A percentile compares a stretch with the other conserved stretches of the same genome.
Evolutionary conservation across 257 asterid genomes (phyloP).

Genomic region (Solanum tarapatanum): DNA sequence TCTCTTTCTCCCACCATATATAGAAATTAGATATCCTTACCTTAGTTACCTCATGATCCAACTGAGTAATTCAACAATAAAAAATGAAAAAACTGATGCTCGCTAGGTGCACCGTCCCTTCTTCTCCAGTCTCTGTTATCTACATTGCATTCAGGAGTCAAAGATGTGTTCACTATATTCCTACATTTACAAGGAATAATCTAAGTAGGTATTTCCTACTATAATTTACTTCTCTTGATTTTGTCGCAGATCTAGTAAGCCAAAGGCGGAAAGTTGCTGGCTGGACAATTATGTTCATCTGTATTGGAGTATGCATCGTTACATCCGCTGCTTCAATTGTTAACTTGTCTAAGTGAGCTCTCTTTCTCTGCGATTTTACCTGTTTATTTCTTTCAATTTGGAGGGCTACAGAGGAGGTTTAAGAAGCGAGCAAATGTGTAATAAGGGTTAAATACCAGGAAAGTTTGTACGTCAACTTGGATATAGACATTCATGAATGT

Average conservation of each 20-base stretch:
- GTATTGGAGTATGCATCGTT: slow-evolving; percentile 64
- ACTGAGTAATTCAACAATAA: background rate
- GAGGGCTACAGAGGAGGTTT: background rate
- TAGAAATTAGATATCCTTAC: background rate
- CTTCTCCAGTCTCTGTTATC: background rate
- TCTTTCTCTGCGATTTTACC: background rate
- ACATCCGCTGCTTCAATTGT: slow-evolving; percentile 70
- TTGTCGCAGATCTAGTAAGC: slow-evolving; percentile 28
- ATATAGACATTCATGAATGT: background rate
- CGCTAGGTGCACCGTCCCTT: background rate
- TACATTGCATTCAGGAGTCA: background rate
- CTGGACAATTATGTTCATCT: slow-evolving; percentile 64
- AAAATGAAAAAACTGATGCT: background rate
- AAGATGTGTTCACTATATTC: background rate
- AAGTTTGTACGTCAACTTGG: background rate
- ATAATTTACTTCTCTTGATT: background rate
- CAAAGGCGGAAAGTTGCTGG: slow-evolving; percentile 84
- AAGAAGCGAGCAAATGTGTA: background rate
- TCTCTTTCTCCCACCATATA: background rate
- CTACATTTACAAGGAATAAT: background rate
- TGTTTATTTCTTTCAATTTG: background rate
- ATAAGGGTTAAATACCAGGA: background rate
- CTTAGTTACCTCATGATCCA: background rate
- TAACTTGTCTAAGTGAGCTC: slow-evolving; percentile 44
- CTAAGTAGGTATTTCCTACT: background rate